These are phyloP conservation scores for Volvox africanus DNA, from an alignment of 139 green algal genomes.

Conservation along the genomic window DNA sequence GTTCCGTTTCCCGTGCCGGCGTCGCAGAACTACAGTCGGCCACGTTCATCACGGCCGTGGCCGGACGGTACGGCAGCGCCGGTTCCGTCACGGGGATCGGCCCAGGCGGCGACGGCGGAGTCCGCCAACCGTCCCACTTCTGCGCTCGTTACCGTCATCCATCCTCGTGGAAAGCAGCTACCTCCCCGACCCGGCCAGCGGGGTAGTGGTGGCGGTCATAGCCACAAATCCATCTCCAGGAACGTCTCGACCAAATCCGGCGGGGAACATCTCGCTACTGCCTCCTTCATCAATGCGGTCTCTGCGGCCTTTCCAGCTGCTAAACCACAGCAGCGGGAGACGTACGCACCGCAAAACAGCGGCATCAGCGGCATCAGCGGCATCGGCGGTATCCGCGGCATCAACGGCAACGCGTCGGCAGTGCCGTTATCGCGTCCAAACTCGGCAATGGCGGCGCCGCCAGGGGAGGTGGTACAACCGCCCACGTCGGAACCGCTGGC, in stretches of 20 bases:
- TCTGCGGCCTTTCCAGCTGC: background rate
- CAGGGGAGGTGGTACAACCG: too few relatives aligned
- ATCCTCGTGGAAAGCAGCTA: background rate
- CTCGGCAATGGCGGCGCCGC: background rate
- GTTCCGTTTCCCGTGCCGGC: background rate
- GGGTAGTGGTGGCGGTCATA: background rate
- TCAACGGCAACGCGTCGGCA: background rate
- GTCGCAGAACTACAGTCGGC: background rate
- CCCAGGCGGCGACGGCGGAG: background rate
- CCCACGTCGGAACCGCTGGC: background rate
- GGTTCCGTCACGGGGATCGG: constrained; percentile 3
- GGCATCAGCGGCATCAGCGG: background rate
- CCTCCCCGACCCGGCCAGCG: background rate
- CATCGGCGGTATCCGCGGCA: background rate
- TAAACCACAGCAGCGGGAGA: background rate
- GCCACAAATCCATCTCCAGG: background rate
- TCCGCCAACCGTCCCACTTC: background rate
- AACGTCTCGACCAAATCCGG: background rate
- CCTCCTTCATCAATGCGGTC: too few relatives aligned
- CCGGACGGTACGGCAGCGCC: constrained; percentile 20
- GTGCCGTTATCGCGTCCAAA: background rate
- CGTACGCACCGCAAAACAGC: background rate
- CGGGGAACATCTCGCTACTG: background rate
- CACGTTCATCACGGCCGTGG: background rate
- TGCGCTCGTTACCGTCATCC: constrained; percentile 4